These are phyloP conservation scores for Erythrophleum fordii DNA, from an alignment of 306 rosid genomes.

Conservation along the genomic window DNA sequence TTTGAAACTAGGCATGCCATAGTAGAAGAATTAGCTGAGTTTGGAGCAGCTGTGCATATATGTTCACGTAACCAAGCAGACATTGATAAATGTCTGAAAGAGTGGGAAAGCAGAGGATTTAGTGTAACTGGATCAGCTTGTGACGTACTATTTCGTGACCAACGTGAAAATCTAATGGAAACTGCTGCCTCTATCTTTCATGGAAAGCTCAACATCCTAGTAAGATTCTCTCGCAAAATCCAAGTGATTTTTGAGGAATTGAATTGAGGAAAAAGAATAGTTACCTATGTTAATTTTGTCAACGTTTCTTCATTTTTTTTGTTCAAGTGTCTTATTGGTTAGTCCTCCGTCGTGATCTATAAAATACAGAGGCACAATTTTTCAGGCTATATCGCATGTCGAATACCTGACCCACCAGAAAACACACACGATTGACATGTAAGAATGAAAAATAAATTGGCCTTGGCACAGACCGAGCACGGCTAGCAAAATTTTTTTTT, in stretches of 20 bases:
- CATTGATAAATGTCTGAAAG: neutral
- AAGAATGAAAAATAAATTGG: neutral
- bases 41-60: slow-evolving; percentile 33
- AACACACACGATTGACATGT: neutral
- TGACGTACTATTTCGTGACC: slow-evolving; percentile 2
- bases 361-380: neutral
- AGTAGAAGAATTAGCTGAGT: slow-evolving; percentile 33
- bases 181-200: slow-evolving; percentile 19
- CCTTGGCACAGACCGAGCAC: neutral
- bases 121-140: slow-evolving; percentile 37
- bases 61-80: neutral
- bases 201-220: slow-evolving; percentile 42
- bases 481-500: too few relatives aligned
- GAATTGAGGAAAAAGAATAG: too few relatives aligned
- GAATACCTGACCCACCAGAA: neutral
- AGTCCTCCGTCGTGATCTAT: too few relatives aligned
- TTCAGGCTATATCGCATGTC: neutral
- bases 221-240: neutral
- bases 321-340: neutral
- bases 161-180: slow-evolving; percentile 3
- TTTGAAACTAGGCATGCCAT: neutral
- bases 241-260: neutral
- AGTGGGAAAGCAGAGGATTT: slow-evolving; percentile 36
- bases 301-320: too few relatives aligned
- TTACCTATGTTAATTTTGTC: too few relatives aligned